These are phyloP conservation scores for Byssoonygena ceratinophila DNA, from an alignment of 2,329 filamentous ascomycete species.

Conservation along the genomic window DNA sequence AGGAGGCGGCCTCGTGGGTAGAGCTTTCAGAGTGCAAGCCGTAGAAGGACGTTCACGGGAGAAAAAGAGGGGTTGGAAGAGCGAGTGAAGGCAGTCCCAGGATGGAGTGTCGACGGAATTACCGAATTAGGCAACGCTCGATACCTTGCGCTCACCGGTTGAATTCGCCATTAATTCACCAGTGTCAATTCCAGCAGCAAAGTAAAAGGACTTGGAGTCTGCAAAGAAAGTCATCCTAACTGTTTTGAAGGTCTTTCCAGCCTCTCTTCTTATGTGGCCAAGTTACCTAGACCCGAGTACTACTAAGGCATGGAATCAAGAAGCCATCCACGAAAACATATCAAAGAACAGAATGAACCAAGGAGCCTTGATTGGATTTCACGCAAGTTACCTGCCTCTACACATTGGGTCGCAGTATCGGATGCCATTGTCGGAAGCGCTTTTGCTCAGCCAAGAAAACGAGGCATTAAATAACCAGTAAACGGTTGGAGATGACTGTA, in stretches of 20 bases:
- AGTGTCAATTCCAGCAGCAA: background rate
- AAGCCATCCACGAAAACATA: too few species aligned
- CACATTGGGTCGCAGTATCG: background rate
- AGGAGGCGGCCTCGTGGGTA: too few species aligned
- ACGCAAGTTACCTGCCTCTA: background rate
- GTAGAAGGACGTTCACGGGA: background rate
- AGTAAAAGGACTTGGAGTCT: background rate
- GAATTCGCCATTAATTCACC: background rate
- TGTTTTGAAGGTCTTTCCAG: background rate
- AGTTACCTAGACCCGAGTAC: background rate
- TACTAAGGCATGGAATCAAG: background rate
- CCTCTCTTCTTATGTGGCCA: background rate
- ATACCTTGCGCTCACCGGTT: too few species aligned
- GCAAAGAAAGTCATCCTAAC: background rate
- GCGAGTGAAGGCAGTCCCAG: background rate
- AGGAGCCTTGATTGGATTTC: too few species aligned
- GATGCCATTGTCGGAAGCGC: background rate
- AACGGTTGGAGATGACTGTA: background rate
- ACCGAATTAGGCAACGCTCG: background rate
- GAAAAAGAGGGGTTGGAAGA: background rate
- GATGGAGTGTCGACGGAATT: slow-evolving; percentile 2
- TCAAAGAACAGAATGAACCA: too few species aligned
- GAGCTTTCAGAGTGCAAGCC: too few species aligned
- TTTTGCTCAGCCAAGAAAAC: background rate
- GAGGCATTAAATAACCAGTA: background rate